Base-by-base conservation (phyloP, 345 rosid genomes). In the Aegle marmelos region DNA sequence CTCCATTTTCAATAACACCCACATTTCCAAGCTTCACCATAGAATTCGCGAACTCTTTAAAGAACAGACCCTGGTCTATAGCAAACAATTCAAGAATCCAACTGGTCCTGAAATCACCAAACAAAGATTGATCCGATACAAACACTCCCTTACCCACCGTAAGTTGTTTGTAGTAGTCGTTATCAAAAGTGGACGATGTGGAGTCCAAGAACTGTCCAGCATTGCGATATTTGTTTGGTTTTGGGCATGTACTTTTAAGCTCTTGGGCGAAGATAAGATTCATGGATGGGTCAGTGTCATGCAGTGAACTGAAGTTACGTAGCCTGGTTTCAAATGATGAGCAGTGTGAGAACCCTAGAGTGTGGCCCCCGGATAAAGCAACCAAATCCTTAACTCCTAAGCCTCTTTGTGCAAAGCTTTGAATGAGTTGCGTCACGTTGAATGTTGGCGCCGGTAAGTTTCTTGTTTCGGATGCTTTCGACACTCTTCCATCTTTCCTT, bases 311-410 rank as follows among this genome's bases (percentile, higher is more conserved):
- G 74, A 94, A 94, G 74, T 88, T 88, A 71, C 66, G 89, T 73
- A 94, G 85, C 72, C 97, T 86, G 6, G 83, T 28, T 81, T 89
- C 78, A 37, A 93, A 93, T 7, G 98, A 94, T 64, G 98, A 91
- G 60, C 97, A 94, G 65, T 93, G 98, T 1, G 97, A 91, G 82
- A 93, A 89, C 19, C 97, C 97, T 41, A 93, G 27, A 4, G 94
- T 88, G 83, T 90, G 97, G 48, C 91, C 95, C 1, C 98, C 97
- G 0, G 98, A 94, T 28, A 92, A 86, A 37, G 92, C 91, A 60
- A 92, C 98, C 88, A 92, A 80, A 83, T 94, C 97, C 82, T 91
- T 81, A 25, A 91, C 82, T 7, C 88, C 90, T 70, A 94, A 82
- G 53, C 97, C 91, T 87, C 91, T 87, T 56, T 79, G 54, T 4